Evolutionary conservation across 2,329 filamentous ascomycete genomes (phyloP), one percentile per base, ranked within the genome.

Genomic region (Colletotrichum filicis): DNA sequence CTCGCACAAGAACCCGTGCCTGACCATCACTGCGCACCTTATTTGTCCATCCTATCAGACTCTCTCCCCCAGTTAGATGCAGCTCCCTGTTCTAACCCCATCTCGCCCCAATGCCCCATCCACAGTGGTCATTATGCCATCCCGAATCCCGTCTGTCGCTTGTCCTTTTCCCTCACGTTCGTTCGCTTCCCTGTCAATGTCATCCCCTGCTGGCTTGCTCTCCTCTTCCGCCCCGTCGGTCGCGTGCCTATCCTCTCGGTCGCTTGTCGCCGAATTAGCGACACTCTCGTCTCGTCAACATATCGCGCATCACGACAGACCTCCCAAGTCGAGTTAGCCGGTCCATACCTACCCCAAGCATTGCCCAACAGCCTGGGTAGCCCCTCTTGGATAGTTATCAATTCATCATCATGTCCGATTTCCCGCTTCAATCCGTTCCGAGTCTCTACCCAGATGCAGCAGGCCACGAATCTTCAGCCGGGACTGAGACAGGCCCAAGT

Each of bases 11-110:
- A 30, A 8, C 35, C 62, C 62, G 19, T 56, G 24, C 61, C 64
- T 68, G 42, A 60, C 56, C 58, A 64, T 69, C 37, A 28, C 62
- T 42, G 42, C 62, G 55, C 59, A 64, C 46, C 70, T 69, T 64
- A 69, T 68, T 68, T 68, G 65, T 68, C 69, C 69, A 56, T 68
- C 65, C 69, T 64, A 68, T 72, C 32, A 72, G 56, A 53, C 58
- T 58, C 53, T 68, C 32, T 72, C 64, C 53, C 53, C 58, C 35
- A 60, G 57, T 32, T 35, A 42, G 49, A 62, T 68, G 53, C 53
- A 63, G 37, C 37, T 58, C 69, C 69, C 66, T 73, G 66, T 56
- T 55, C 37, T 68, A 24, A 63, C 32, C 64, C 68, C 37, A 57
- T 57, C 28, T 53, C 14, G 30, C 26, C 65, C 58, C 52, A 4